These are phyloP conservation scores for Catenaria anguillulae DNA, from an alignment of 371 early-diverging fungal genomes.

Conservation along the genomic window DNA sequence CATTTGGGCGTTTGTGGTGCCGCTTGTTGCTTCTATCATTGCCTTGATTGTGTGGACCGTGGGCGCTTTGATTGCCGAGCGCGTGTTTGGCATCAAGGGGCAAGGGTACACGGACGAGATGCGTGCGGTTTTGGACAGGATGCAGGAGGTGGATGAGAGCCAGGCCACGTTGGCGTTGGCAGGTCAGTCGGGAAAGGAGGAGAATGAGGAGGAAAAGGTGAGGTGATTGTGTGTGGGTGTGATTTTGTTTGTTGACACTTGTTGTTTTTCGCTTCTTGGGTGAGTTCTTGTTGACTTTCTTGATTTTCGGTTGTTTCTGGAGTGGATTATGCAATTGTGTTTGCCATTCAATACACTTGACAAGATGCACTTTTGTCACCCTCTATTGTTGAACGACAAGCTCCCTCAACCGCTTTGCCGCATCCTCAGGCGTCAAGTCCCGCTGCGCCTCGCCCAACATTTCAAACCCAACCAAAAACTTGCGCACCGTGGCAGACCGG, in stretches of 20 bases:
- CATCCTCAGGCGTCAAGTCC: constrained; percentile 84
- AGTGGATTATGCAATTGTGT: no score
- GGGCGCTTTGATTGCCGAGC: not conserved
- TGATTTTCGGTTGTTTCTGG: no score
- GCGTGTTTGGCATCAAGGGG: not conserved
- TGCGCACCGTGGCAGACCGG: constrained; percentile 71
- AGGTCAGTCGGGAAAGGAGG: no score
- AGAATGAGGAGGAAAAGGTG: no score
- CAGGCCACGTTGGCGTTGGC: no score
- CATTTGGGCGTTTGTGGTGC: not conserved
- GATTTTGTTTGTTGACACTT: no score
- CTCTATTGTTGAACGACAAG: not conserved
- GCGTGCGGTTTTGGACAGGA: not conserved
- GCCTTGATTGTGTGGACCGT: not conserved
- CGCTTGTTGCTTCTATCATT: not conserved
- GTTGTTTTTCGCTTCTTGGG: no score
- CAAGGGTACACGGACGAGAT: not conserved
- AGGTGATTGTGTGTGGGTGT: no score
- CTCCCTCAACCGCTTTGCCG: constrained; percentile 36
- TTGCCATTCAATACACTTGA: no score
- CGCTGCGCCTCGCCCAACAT: constrained; percentile 85
- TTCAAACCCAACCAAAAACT: constrained; percentile 94
- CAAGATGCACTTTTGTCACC: no score
- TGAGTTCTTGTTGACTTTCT: no score
- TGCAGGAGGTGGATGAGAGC: not conserved